phyloP scores from a whole-genome alignment of 805 yeast species.

The Jamesozyma lodderae region DNA sequence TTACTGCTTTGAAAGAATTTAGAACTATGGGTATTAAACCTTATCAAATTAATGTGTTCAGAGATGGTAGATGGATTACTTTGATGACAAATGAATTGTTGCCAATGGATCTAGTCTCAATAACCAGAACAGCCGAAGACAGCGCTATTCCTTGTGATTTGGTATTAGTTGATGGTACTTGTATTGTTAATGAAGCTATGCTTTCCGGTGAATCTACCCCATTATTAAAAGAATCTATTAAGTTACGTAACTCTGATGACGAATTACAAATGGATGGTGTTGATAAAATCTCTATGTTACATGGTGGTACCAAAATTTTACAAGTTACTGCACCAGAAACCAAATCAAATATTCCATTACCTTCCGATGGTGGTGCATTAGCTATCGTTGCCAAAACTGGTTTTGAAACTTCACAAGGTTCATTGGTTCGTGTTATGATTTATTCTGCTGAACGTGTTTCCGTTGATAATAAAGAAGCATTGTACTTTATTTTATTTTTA shows the following conservation, averaged over 20 bases:
- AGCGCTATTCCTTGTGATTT: conserved; percentile 92
- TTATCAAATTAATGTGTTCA: conserved; percentile 61
- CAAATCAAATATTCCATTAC: conserved; percentile 39
- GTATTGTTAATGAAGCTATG: conserved; percentile 98
- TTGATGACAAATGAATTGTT: conserved; percentile 65
- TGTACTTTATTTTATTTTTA: conserved; percentile 83
- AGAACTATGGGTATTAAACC: conserved; percentile 97
- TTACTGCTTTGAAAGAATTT: conserved; percentile 88
- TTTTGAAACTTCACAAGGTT: conserved; percentile 97
- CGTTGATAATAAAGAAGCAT: conserved; percentile 90
- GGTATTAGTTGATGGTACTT: conserved; percentile 76
- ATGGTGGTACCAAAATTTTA: conserved; percentile 93
- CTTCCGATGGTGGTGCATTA: conserved; percentile 89
- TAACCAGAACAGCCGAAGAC: conserved; percentile 83
- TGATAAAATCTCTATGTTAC: conserved; percentile 81
- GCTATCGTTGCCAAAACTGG: conserved; percentile 91
- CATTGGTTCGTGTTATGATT: conserved; percentile 94
- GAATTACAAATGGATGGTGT: conserved; percentile 64
- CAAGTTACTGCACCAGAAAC: conserved; percentile 73
- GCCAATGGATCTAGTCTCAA: conserved; percentile 87
- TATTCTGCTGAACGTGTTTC: conserved; percentile 94
- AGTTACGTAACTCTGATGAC: conserved; percentile 69
- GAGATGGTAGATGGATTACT: conserved; percentile 63
- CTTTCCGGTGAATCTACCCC: conserved; percentile 98
- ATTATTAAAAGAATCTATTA: conserved; percentile 81